Conservation (phyloP, 257 asterid species). For the Penstemon davidsonii region DNA sequence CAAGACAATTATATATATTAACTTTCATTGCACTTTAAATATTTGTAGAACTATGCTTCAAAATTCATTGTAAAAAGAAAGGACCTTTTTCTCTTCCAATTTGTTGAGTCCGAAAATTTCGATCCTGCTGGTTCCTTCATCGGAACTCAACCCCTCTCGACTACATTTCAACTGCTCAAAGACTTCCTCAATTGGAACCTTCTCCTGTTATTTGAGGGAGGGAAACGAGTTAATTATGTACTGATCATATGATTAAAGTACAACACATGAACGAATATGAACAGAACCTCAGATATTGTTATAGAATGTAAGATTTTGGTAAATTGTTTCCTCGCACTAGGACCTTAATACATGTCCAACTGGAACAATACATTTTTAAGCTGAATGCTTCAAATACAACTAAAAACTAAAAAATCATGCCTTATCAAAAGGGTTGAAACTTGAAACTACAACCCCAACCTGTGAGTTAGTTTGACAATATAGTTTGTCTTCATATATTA, state of each 20-base stretch:
- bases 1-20: background rate
- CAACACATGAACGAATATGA: background rate
- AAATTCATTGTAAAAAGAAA: background rate
- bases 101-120: constrained; percentile 92
- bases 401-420: too few relatives aligned
- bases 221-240: too few relatives aligned
- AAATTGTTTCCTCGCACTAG: too few relatives aligned
- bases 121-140: constrained; percentile 82
- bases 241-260: too few relatives aligned
- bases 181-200: constrained; percentile 88
- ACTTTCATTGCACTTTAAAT: background rate
- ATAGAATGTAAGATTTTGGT: too few relatives aligned
- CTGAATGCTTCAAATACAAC: too few relatives aligned
- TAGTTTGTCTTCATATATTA: too few relatives aligned
- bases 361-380: too few relatives aligned
- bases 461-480: too few relatives aligned
- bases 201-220: constrained; percentile 51
- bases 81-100: constrained; percentile 86
- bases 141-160: constrained; percentile 73
- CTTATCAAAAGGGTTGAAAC: too few relatives aligned
- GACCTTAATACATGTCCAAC: too few relatives aligned
- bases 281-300: background rate
- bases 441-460: too few relatives aligned
- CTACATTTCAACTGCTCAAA: constrained; percentile 87
- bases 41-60: background rate